These are phyloP conservation scores for Chlorella variabilis DNA, from an alignment of 163 green algal genomes.

Conservation along the genomic window DNA sequence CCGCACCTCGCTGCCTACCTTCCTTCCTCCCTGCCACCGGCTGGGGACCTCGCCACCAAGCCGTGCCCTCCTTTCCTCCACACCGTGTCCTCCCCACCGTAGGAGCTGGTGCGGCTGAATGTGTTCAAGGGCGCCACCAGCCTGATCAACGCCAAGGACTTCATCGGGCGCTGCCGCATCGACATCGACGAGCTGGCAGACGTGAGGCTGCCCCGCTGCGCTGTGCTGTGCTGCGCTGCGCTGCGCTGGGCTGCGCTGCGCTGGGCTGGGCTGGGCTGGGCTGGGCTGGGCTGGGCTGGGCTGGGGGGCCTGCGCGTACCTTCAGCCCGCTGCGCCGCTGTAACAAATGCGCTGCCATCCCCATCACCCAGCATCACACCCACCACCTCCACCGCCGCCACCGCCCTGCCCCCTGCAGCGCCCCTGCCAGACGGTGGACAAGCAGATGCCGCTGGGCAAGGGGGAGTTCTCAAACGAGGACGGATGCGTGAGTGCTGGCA, in stretches of 20 bases:
- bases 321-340: no score
- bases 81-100: neutral
- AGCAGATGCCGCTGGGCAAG: slow-evolving; percentile 61
- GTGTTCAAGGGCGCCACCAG: slow-evolving; percentile 61
- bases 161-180: slow-evolving; percentile 63
- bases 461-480: slow-evolving; percentile 59
- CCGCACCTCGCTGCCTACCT: no score
- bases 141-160: slow-evolving; percentile 47
- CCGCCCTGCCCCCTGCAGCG: neutral
- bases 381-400: neutral
- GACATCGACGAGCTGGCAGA: slow-evolving; percentile 47
- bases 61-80: neutral
- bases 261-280: no score
- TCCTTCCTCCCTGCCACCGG: no score
- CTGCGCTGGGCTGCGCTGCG: no score
- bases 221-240: no score
- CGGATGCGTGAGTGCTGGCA: slow-evolving; percentile 54
- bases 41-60: no score
- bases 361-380: no score
- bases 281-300: no score
- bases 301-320: no score
- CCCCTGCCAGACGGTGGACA: slow-evolving; percentile 35
- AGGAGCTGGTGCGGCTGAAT: slow-evolving; percentile 60
- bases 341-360: no score
- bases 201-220: neutral